Base-by-base conservation (phyloP, 1,284 basidiomycete species). In the Puccinia triticina region DNA sequence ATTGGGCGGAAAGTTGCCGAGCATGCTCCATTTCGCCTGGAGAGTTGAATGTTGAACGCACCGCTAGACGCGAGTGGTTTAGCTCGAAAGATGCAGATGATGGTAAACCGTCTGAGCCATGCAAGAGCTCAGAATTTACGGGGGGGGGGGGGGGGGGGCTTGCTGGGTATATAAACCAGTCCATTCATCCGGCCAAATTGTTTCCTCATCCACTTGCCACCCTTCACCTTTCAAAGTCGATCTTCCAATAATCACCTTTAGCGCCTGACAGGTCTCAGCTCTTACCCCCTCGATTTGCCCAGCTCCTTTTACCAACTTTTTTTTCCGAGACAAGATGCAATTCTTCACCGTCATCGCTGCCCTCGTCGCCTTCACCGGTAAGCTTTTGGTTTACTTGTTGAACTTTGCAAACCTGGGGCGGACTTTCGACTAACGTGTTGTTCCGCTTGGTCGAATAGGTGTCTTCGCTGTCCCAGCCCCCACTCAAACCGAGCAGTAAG, bases 241-340 rank as follows among this genome's bases (percentile, higher is more conserved):
- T 59, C 57, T 59, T 59, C n/a, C 16, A 23, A 59, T 26, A 59
- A 29, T 59, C 57, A 59, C 57, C 29, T 59, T n/a, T 26, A 59
- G 57, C 57, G 57, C 14, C 26, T 59, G 57, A 59, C 57, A 59
- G 57, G 57, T 59, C 26, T 59, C 57, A 59, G 57, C 57, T 59
- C 57, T 29, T 29, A 59, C 23, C 21, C 57, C 57, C 29, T 59
- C 57, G 7, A 2, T 14, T 59, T 29, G 26, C 57, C 57, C 57
- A 59, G 57, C n/a, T 59, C 29, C 29, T n/a, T 59, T 59, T 29
- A 7, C 16, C 12, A 16, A 59, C 57, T 29, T 59, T 59, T 59
- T 59, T 26, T 53, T 53, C 3, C 57, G n/a, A 59, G 57, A 59
- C 57, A 59, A 59, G 18, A 59, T 59, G 57, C 57, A 59, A 59